Evolutionary conservation across 495 filamentous ascomycete species (phyloP), one percentile per base, ranked within the genome.

Genomic region (Parathielavia hyrcaniae): DNA sequence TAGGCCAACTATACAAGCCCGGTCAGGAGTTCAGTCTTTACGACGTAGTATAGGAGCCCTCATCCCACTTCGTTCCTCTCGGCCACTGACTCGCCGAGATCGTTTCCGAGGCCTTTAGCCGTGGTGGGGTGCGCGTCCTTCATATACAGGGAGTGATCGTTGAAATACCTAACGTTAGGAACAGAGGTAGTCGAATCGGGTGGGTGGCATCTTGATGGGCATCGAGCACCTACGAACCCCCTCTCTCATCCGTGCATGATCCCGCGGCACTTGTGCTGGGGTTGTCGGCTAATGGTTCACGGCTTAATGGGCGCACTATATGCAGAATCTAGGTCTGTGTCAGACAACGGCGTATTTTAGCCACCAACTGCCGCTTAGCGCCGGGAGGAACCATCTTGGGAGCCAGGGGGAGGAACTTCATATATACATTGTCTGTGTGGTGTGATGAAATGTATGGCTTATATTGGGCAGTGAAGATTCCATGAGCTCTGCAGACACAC

Each of bases 281-380:
- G 38, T 46, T 35, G 53, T 41, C 53, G 53, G 58, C 61, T 59
- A 59, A 53, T 64, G 61, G 61, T 17, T 16, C 53, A 41, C 43
- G 54, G 61, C 48, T 63, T 64, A 62, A 59, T n/a, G 22, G 35
- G 30, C 30, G 52, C 52, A 26, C 46, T 49, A 35, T 54, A 45
- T 40, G 52, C 51, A 57, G 38, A 51, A 57, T 39, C 35, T 32
- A 32, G 39, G 13, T 41, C 43, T 35, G 60, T 62, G 58, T 62
- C 60, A 62, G 36, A 58, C 48, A 36, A 49, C n/a, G 60, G 53
- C 23, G 51, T 49, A 64, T 59, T 68, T 66, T 66, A 64, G 40
- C 65, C 64, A 70, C 61, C 66, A 62, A 62, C 66, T 65, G 53
- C 60, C 66, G 62, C 63, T 67, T 67, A 61, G 61, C 61, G 32